These are phyloP conservation scores for Phytophthora chlamydospora DNA, from an alignment of 352 stramenopile genomes.

Conservation along the genomic window DNA sequence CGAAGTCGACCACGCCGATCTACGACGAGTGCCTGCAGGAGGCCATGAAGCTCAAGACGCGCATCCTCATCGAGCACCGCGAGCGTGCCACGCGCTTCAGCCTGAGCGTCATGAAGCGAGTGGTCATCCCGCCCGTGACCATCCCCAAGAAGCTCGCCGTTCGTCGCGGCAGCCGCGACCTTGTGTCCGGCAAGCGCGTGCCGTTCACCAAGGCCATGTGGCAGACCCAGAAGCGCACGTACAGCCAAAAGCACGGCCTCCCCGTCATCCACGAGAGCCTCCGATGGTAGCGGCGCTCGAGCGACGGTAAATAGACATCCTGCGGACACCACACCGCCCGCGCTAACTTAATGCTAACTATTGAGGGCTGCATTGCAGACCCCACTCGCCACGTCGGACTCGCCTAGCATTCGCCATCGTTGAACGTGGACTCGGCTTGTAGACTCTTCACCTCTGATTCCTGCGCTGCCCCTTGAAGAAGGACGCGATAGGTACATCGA, in stretches of 20 bases:
- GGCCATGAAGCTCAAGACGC: constrained; percentile 63
- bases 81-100: constrained; percentile 60
- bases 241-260: constrained; percentile 23
- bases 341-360: constrained; percentile 27
- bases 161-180: constrained; percentile 31
- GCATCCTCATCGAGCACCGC: constrained; percentile 53
- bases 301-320: constrained; percentile 2
- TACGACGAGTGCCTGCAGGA: constrained; percentile 47
- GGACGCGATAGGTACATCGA: background rate
- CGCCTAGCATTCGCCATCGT: constrained; percentile 1
- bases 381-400: constrained; percentile 6
- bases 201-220: constrained; percentile 73
- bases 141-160: constrained; percentile 49
- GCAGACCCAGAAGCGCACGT: constrained; percentile 46
- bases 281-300: background rate
- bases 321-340: background rate
- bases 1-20: constrained; percentile 24
- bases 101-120: constrained; percentile 61
- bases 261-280: constrained; percentile 27
- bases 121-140: constrained; percentile 58
- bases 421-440: constrained; percentile 10
- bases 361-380: background rate
- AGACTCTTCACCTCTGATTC: constrained; percentile 8
- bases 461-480: background rate
- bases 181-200: constrained; percentile 65